Conservation (phyloP, 2,329 filamentous ascomycete genomes). For the Trichoderma semiorbis region DNA sequence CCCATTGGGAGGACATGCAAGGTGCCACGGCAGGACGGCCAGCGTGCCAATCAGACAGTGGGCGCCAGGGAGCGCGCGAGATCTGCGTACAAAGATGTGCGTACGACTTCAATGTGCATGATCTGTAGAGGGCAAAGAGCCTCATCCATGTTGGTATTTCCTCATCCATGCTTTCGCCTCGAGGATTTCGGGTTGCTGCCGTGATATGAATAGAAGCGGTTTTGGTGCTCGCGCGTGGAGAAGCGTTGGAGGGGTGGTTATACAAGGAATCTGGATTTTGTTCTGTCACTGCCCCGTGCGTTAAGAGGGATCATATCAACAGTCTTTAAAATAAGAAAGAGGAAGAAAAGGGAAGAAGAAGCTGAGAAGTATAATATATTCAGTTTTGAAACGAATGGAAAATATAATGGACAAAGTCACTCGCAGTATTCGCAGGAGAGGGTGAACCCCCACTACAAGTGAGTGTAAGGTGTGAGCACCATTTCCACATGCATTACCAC, state of each 20-base stretch:
- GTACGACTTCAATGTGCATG: constrained; percentile 19
- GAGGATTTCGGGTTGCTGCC: constrained; percentile 1
- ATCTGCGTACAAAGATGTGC: constrained; percentile 18
- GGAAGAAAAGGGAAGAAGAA: rapidly evolving
- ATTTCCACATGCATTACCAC: neutral
- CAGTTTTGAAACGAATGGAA: neutral
- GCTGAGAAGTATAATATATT: no score
- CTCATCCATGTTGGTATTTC: constrained; percentile 15
- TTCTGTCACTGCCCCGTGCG: neutral
- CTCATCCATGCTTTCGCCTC: constrained; percentile 14
- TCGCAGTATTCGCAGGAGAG: neutral
- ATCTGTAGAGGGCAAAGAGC: constrained; percentile 13
- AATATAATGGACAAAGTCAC: neutral
- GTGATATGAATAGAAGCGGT: constrained; percentile 12
- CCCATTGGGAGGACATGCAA: constrained; percentile 8
- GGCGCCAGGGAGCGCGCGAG: constrained; percentile 17
- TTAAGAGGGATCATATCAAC: no score
- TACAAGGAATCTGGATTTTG: neutral
- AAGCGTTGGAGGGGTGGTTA: neutral
- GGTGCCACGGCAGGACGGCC: constrained; percentile 16
- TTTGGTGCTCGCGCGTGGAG: neutral
- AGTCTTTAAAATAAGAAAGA: neutral
- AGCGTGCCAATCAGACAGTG: constrained; percentile 14
- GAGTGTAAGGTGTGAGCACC: neutral
- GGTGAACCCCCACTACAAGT: neutral